A percentile compares a stretch with the other conserved stretches of the same genome.
Evolutionary conservation across 2,329 filamentous ascomycete genomes (phyloP).

Genomic region (Ceratocystis colombiana): DNA sequence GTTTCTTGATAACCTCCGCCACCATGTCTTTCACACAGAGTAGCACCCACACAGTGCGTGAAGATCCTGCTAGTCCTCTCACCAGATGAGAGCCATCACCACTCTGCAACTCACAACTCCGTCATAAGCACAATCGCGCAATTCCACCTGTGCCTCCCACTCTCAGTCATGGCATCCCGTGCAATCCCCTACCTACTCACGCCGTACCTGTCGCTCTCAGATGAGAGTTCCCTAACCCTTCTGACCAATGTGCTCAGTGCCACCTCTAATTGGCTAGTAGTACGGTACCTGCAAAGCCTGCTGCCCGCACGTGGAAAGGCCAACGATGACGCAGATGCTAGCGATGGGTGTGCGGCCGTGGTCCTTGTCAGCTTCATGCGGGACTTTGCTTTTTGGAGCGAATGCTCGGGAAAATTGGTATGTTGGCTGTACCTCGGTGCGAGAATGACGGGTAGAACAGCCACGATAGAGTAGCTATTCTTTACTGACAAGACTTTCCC

Average conservation of each 20-base stretch:
- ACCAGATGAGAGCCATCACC: not conserved
- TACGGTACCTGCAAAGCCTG: slow-evolving; percentile 43
- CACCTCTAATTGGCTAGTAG: slow-evolving; percentile 54
- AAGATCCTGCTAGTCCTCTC: slow-evolving; percentile 9
- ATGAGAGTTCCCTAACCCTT: slow-evolving; percentile 51
- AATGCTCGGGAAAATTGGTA: slow-evolving; percentile 58
- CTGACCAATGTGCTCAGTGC: slow-evolving; percentile 59
- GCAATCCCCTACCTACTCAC: slow-evolving; percentile 51
- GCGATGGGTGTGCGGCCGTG: slow-evolving; percentile 40
- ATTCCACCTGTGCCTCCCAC: not conserved
- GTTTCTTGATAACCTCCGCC: not conserved
- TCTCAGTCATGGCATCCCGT: slow-evolving; percentile 38
- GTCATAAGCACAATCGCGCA: not conserved
- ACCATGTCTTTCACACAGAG: too few species aligned
- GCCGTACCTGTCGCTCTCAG: slow-evolving; percentile 50
- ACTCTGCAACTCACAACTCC: not conserved
- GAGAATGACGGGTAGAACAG: not conserved
- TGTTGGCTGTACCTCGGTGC: slow-evolving; percentile 25
- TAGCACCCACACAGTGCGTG: slow-evolving; percentile 16
- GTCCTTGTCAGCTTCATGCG: slow-evolving; percentile 76
- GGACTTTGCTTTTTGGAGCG: slow-evolving; percentile 67
- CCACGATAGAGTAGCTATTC: not conserved
- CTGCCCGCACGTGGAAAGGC: slow-evolving; percentile 29
- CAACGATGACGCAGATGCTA: slow-evolving; percentile 24
- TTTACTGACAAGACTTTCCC: not conserved